phyloP scores from a whole-genome alignment of 2,329 filamentous ascomycete species.

The Eutypella sp. region DNA sequence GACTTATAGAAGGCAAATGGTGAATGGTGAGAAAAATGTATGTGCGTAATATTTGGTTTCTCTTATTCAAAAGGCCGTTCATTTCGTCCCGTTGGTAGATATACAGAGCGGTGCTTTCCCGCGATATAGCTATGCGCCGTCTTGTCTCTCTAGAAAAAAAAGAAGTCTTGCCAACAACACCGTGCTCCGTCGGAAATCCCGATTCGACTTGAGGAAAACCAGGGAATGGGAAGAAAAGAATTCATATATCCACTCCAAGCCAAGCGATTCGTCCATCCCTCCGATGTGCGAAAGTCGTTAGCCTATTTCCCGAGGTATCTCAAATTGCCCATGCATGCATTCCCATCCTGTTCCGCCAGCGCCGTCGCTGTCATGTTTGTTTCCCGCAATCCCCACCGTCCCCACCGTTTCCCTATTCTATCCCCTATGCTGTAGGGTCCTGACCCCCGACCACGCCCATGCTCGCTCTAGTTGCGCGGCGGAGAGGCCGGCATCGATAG shows the following conservation, averaged over 20 bases:
- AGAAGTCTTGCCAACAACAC: not conserved
- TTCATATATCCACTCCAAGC: slow-evolving; percentile 4
- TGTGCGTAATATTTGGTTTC: no score
- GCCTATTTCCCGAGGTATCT: not conserved
- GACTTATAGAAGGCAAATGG: no score
- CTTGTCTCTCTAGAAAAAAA: not conserved
- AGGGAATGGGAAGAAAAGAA: not conserved
- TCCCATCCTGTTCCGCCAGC: not conserved
- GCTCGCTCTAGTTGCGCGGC: slow-evolving; percentile 33
- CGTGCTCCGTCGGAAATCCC: not conserved
- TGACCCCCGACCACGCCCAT: not conserved
- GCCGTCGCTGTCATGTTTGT: not conserved
- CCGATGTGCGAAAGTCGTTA: slow-evolving; percentile 2
- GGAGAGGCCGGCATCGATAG: slow-evolving; percentile 67
- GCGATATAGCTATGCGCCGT: not conserved
- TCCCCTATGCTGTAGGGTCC: not conserved
- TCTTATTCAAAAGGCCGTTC: no score
- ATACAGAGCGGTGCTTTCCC: not conserved
- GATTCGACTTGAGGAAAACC: not conserved
- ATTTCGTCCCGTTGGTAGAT: not conserved
- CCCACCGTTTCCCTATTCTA: no score
- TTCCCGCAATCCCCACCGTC: not conserved
- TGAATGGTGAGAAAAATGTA: no score
- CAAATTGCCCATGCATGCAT: not conserved
- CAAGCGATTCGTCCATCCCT: slow-evolving; percentile 7